Evolutionary conservation across 148 eudicot genomes (phyloP).

Genomic region (Silene latifolia): DNA sequence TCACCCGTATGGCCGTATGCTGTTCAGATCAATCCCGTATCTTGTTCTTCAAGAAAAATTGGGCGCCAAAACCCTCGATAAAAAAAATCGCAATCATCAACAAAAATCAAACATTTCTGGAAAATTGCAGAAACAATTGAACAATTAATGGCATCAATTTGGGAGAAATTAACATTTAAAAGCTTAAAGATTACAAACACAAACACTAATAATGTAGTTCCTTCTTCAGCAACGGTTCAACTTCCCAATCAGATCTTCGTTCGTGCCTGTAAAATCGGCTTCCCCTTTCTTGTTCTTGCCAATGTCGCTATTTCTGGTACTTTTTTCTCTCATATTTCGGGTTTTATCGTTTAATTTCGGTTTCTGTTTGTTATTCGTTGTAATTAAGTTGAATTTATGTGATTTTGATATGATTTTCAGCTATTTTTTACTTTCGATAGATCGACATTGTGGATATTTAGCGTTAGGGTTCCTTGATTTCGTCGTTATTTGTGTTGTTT

Average conservation of each 20-base stretch:
- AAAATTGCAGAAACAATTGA: neutral
- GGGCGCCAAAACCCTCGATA: neutral
- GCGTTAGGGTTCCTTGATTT: neutral
- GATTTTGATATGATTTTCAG: neutral
- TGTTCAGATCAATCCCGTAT: neutral
- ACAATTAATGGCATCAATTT: neutral
- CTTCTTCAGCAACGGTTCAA: neutral
- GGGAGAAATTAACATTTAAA: conserved; percentile 13
- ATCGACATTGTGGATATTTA: neutral
- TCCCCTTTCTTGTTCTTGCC: conserved; percentile 21
- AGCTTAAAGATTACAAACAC: conserved; percentile 3
- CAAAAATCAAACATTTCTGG: neutral
- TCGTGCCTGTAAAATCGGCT: conserved; percentile 20
- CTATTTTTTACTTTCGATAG: too few species aligned
- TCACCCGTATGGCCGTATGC: too few species aligned
- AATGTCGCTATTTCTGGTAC: conserved; percentile 22
- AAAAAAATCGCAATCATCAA: neutral
- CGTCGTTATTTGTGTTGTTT: neutral
- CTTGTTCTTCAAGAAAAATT: neutral
- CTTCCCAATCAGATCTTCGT: conserved; percentile 16
- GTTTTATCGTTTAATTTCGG: neutral
- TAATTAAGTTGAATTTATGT: neutral
- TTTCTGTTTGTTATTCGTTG: neutral
- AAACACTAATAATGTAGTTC: neutral
- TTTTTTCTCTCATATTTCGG: neutral